Evolutionary conservation across 805 yeast genomes (phyloP).

Genomic region (Pichia pseudocactophila): DNA sequence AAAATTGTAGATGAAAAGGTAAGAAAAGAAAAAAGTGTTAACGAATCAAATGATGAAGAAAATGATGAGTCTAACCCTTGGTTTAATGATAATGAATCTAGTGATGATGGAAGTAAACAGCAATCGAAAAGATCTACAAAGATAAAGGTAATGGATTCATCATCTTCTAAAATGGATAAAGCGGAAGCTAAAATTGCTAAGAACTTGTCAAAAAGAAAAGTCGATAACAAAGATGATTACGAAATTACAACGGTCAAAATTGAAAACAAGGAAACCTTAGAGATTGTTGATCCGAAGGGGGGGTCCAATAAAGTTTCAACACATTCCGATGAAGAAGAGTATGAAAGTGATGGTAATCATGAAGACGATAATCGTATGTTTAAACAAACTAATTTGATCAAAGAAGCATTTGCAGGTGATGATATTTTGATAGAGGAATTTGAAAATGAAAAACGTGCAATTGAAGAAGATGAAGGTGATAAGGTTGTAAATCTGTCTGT

Average conservation of each 20-base stretch:
- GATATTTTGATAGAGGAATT: constrained; percentile 74
- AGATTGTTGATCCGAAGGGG: constrained; percentile 37
- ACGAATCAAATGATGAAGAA: constrained; percentile 5
- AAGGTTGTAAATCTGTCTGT: constrained; percentile 67
- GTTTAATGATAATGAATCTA: constrained; percentile 30
- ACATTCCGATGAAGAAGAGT: constrained; percentile 29
- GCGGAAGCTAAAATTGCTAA: constrained; percentile 36
- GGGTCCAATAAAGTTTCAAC: constrained; percentile 2
- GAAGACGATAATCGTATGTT: constrained; percentile 43
- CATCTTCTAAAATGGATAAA: constrained; percentile 42
- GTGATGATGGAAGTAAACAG: constrained; percentile 13
- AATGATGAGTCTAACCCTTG: constrained; percentile 40
- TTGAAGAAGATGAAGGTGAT: constrained; percentile 72
- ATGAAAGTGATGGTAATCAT: constrained; percentile 37
- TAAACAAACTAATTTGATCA: constrained; percentile 72
- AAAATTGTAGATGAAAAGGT: constrained; percentile 2
- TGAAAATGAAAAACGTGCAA: constrained; percentile 61
- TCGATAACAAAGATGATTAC: constrained; percentile 26
- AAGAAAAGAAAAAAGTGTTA: constrained; percentile 6
- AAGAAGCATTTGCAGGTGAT: constrained; percentile 96
- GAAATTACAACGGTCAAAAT: constrained; percentile 33
- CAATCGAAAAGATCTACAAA: constrained; percentile 31
- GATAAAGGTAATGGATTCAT: constrained; percentile 38
- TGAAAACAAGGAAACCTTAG: constrained; percentile 46
- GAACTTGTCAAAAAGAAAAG: constrained; percentile 16